phyloP scores from a whole-genome alignment of 2,329 filamentous ascomycete genomes.

The Helotiales sp. region DNA sequence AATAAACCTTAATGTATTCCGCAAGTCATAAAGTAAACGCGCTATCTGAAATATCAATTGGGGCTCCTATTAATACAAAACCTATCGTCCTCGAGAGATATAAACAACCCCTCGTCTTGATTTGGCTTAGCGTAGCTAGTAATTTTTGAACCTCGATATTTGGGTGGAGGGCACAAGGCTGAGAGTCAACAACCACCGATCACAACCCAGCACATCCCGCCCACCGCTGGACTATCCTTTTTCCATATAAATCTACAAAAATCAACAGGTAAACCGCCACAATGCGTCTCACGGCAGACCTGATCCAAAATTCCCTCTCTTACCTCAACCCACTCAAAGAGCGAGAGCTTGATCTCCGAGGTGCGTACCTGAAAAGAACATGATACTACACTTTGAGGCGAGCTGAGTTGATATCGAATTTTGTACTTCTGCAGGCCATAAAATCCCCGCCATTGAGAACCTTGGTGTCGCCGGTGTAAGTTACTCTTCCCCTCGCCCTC shows the following conservation, averaged over 20 bases:
- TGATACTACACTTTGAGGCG: constrained; percentile 84
- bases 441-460: constrained; percentile 97
- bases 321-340: constrained; percentile 99
- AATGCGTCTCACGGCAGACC: constrained; percentile 95
- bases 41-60: no score
- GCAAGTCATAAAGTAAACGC: no score
- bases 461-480: constrained; percentile 89
- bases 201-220: constrained; percentile 12
- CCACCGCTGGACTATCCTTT: neutral
- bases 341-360: constrained; percentile 98
- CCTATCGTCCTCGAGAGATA: neutral
- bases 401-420: constrained; percentile 81
- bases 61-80: no score
- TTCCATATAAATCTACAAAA: neutral
- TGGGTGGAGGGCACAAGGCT: constrained; percentile 20
- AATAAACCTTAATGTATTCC: constrained; percentile 10
- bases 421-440: constrained; percentile 77
- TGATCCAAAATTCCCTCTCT: constrained; percentile 92
- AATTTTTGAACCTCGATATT: constrained; percentile 19
- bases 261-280: constrained; percentile 29
- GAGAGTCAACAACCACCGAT: constrained; percentile 18
- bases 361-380: constrained; percentile 93
- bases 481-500: constrained; percentile 37
- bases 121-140: constrained; percentile 26
- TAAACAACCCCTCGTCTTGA: constrained; percentile 19